Percentiles rank a stretch among this genome's conserved stretches.
These are phyloP conservation scores for Zygoascus biomembranicola DNA, from an alignment of 805 yeast species.

Conservation along the genomic window DNA sequence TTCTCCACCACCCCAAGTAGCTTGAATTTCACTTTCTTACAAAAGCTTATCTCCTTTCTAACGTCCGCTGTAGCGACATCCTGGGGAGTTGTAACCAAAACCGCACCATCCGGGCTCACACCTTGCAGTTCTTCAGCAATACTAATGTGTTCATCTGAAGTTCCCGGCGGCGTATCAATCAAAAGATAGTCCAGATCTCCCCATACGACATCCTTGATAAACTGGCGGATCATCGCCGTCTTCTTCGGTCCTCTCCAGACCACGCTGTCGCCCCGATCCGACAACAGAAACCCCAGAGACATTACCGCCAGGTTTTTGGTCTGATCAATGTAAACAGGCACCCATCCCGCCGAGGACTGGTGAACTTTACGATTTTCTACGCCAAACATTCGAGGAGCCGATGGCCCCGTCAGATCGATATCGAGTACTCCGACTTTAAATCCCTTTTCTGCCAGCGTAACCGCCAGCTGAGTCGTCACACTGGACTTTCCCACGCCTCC, in stretches of 20 bases:
- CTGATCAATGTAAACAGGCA: conserved; percentile 60
- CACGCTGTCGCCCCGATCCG: conserved; percentile 79
- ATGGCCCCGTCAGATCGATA: conserved; percentile 94
- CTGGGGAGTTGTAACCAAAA: conserved; percentile 95
- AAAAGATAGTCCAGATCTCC: conserved; percentile 66
- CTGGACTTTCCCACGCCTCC: conserved; percentile 98
- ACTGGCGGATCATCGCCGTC: conserved; percentile 95
- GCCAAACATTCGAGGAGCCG: conserved; percentile 94
- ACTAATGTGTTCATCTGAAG: conserved; percentile 96
- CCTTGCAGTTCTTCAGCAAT: conserved; percentile 76
- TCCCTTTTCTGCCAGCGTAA: conserved; percentile 64
- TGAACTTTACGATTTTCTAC: conserved; percentile 70
- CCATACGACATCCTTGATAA: conserved; percentile 87
- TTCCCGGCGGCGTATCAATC: conserved; percentile 98
- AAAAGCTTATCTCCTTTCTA: conserved; percentile 85
- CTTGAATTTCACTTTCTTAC: conserved; percentile 71
- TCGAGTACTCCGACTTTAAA: conserved; percentile 88
- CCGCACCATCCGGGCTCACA: conserved; percentile 80
- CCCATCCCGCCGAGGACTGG: conserved; percentile 83
- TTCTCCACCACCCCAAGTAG: conserved; percentile 87
- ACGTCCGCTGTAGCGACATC: conserved; percentile 91
- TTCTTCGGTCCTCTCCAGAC: conserved; percentile 99
- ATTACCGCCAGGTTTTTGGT: conserved; percentile 52
- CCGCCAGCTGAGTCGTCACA: conserved; percentile 87
- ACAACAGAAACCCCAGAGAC: conserved; percentile 81